These are phyloP conservation scores for Hevea brasiliensis DNA, from an alignment of 345 rosid species.

Conservation along the genomic window DNA sequence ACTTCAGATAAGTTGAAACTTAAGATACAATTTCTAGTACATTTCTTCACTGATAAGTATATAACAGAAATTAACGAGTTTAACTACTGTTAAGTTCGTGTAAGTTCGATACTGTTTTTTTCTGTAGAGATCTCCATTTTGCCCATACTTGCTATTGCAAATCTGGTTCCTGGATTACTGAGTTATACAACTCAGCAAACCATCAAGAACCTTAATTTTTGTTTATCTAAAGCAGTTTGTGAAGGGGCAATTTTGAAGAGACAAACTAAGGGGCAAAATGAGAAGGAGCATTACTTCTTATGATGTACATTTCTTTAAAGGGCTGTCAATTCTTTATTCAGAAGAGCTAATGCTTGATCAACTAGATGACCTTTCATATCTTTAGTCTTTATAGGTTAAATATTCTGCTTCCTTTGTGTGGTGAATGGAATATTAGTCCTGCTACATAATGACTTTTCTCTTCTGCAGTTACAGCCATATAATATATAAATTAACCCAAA, in stretches of 20 bases:
- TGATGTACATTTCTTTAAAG: not conserved
- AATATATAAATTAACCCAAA: slow-evolving; percentile 16
- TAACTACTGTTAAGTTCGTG: slow-evolving; percentile 15
- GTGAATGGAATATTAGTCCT: not conserved
- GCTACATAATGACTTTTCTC: not conserved
- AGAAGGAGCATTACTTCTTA: not conserved
- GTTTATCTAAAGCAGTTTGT: slow-evolving; percentile 9
- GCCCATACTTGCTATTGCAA: not conserved
- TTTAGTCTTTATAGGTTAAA: not conserved
- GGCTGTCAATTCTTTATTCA: slow-evolving; percentile 4
- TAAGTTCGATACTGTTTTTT: slow-evolving; percentile 3
- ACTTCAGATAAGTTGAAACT: slow-evolving; percentile 1
- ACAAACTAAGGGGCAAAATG: slow-evolving; percentile 4
- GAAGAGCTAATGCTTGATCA: not conserved
- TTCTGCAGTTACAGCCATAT: not conserved
- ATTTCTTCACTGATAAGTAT: slow-evolving; percentile 17
- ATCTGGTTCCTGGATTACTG: not conserved
- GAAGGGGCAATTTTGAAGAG: slow-evolving; percentile 20
- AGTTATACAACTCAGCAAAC: slow-evolving; percentile 6
- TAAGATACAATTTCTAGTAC: not conserved
- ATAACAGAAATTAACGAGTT: slow-evolving; percentile 2
- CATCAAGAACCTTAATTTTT: not conserved
- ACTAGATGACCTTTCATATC: not conserved
- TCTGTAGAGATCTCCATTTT: not conserved
- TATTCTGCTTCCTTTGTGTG: not conserved